A percentile compares a stretch with the other conserved stretches of the same genome.
phyloP scores from a whole-genome alignment of 2,329 filamentous ascomycete genomes.

The Pleomassaria siparia region DNA sequence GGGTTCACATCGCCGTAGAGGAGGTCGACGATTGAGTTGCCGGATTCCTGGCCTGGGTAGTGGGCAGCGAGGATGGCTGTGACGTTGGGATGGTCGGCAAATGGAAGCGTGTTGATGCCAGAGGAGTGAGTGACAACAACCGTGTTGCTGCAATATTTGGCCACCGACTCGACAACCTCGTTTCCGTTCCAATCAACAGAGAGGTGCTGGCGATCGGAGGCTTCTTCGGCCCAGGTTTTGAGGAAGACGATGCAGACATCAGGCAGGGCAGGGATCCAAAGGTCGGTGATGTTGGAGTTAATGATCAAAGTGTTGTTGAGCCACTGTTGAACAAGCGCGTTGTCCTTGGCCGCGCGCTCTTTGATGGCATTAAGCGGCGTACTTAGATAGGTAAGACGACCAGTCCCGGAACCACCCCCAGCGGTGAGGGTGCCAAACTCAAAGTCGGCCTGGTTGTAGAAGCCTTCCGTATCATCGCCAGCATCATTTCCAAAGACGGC shows the following conservation, averaged over 20 bases:
- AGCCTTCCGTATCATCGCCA: conserved; percentile 52
- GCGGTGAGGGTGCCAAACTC: conserved; percentile 47
- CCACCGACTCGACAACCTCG: conserved; percentile 48
- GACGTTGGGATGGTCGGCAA: conserved; percentile 46
- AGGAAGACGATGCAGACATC: conserved; percentile 60
- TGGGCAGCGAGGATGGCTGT: conserved; percentile 47
- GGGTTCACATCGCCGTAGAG: conserved; percentile 77
- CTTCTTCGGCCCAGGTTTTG: conserved; percentile 56
- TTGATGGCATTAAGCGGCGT: conserved; percentile 47
- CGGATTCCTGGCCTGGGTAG: conserved; percentile 45
- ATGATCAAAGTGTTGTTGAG: conserved; percentile 47
- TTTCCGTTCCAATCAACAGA: conserved; percentile 46
- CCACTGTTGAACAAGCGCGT: conserved; percentile 48
- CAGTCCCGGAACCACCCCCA: conserved; percentile 48
- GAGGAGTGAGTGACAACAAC: conserved; percentile 52
- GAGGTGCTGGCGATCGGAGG: conserved; percentile 45
- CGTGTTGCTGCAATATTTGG: conserved; percentile 53
- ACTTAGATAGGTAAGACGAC: conserved; percentile 44
- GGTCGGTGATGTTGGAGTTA: conserved; percentile 26
- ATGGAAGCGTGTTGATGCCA: conserved; percentile 47
- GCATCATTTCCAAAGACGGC: conserved; percentile 55
- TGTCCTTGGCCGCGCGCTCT: conserved; percentile 26
- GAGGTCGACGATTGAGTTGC: conserved; percentile 44
- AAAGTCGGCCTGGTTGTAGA: conserved; percentile 39
- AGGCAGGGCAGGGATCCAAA: conserved; percentile 38